Base-by-base conservation (phyloP, 2,329 filamentous ascomycete genomes). In the Epichloe baconii region DNA sequence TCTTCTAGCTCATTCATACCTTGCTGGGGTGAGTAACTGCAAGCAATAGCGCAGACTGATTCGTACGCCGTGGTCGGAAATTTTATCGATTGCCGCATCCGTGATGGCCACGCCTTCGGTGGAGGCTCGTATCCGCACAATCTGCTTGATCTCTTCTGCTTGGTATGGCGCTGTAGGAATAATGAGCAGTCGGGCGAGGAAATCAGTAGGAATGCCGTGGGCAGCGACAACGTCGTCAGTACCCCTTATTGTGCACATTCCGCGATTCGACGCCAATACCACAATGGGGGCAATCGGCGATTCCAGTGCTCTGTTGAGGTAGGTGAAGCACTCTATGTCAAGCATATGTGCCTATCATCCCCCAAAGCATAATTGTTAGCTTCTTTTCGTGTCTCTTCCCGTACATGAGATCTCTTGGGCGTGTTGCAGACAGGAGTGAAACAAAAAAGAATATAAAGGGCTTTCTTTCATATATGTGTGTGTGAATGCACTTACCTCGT, bases 271-370 rank as follows among this genome's bases (percentile, higher is more conserved):
- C 53, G 93, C 93, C 54, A 98, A 83, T 58, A 98, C 93, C 55
- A 98, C 93, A 63, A 98, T 95, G 52, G 93, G 93, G 2, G 91
- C 91, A 63, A 98, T 94, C 58, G 83, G 80, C 51, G 88, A 90
- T 76, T 98, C 93, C 59, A 98, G 79, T n/a, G 93, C 93, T 64
- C 90, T 87, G 76, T 97, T 97, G 64, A 98, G 83, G 71, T 96
- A 98, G 59, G 93, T 97, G 73, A 97, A 98, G 75, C 90, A 95
- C 74, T 98, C 93, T 60, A 98, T 86, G 68, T 98, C 93, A 61
- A 98, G 88, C 93, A 98, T 98, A 74, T 98, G 91, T 54, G 95
- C 91, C 89, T 94, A 59, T 64, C 26, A 26, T 46, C 21, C 36
- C 31, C 19, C 6, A 3, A 21, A 42, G 34, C 5, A 44, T 40